Evolutionary conservation across 148 eudicot species (phyloP).

Genomic region (Rhododendron henanense): DNA sequence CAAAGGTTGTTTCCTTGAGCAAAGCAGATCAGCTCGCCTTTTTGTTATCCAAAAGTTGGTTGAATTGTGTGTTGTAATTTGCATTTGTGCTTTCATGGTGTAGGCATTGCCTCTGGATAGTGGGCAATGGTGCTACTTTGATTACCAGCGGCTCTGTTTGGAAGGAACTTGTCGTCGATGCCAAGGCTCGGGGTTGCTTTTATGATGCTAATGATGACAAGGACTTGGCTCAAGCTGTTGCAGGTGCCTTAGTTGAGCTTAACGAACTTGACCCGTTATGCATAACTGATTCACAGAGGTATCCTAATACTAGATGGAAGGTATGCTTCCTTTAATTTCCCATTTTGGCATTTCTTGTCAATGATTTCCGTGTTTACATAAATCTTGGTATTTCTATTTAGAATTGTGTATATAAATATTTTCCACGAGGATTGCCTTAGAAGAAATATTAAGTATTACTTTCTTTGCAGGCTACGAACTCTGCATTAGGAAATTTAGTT

Average conservation of each 20-base stretch:
- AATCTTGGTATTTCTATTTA: neutral
- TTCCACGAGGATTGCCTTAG: too few species aligned
- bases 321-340: slow-evolving; percentile 17
- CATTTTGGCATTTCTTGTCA: neutral
- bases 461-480: too few species aligned
- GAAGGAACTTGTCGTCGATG: slow-evolving; percentile 29
- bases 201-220: slow-evolving; percentile 30
- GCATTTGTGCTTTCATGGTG: neutral
- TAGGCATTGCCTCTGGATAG: slow-evolving; percentile 46
- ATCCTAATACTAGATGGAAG: slow-evolving; percentile 41
- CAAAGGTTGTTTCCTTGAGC: too few species aligned
- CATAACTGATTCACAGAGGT: slow-evolving; percentile 17
- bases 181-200: slow-evolving; percentile 30
- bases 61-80: neutral
- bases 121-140: slow-evolving; percentile 40
- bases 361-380: neutral
- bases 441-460: too few species aligned
- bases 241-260: slow-evolving; percentile 19
- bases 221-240: slow-evolving; percentile 24
- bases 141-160: slow-evolving; percentile 37
- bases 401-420: too few species aligned
- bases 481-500: too few species aligned
- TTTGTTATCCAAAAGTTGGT: too few species aligned
- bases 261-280: slow-evolving; percentile 15
- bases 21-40: too few species aligned